Evolutionary conservation across 2,329 filamentous ascomycete species (phyloP), one percentile per base, ranked within the genome.

Genomic region (Fusarium armeniacum): DNA sequence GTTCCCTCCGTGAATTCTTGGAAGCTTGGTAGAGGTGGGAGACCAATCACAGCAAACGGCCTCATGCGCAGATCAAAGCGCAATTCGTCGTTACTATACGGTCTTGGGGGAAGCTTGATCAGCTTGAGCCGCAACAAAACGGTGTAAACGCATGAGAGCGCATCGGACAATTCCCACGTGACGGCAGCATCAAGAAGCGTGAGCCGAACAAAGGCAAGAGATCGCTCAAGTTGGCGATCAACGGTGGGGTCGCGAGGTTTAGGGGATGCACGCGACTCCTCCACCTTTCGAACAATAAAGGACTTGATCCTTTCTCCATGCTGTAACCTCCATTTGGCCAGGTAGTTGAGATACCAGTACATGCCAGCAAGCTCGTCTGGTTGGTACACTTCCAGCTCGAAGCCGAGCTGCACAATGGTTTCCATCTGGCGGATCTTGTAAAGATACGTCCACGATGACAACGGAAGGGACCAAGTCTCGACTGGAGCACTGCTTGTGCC

Each of bases 381-480:
- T 55, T 95, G 90, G 79, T 98, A 98, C 12, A 97, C 88, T 44
- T 95, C 91, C 15, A 98, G 89, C 79, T 99, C 96, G 78, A 99
- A 98, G 15, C 97, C 96, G 33, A 98, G 88, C 76, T 98, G 92
- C 18, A 98, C 86, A 46, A 97, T 91, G 84, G 90, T 91, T 76
- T 95, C 91, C 86, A 98, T 93, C 75, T 95, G 89, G 32, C 87
- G 88, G n/a, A 98, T 85, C 79, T 98, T 98, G 80, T 97, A 93
- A 63, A 94, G 87, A 74, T 95, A 97, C 0, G 90, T 88, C 96
- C 96, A 99, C 5, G 92, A 94, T 2, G 92, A 93, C 1, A 98
- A 84, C 0, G 93, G 90, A 54, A 92, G 91, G 0, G 90, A 85
- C 76, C 88, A 90, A 1, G 88, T 82, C 45, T 90, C 86, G 4